Evolutionary conservation across 116 monocot genomes (phyloP).

Genomic region (Iris pallida): DNA sequence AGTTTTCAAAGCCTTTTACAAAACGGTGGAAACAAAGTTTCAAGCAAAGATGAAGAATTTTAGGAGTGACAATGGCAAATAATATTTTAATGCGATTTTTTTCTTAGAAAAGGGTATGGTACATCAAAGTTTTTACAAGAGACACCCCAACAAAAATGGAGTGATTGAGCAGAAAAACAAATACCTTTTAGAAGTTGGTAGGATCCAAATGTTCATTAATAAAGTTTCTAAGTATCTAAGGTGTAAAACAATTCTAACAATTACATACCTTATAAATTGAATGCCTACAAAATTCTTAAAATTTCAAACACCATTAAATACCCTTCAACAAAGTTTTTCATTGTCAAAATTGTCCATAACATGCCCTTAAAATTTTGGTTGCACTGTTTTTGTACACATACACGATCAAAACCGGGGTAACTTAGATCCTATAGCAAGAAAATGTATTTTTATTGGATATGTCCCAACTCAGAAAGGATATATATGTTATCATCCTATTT

Average conservation of each 20-base stretch:
- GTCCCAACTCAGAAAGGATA: no score
- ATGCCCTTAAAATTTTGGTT: no score
- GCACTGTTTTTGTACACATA: no score
- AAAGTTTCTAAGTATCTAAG: background rate
- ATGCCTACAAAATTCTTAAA: no score
- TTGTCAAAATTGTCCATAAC: no score
- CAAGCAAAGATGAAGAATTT: background rate
- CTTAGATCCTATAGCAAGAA: no score
- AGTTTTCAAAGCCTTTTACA: background rate
- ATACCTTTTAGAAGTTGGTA: background rate
- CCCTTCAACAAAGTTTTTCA: no score
- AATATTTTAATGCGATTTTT: background rate
- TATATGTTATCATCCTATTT: no score
- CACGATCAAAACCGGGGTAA: no score
- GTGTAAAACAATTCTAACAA: background rate
- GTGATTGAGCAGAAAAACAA: background rate
- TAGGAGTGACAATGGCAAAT: background rate
- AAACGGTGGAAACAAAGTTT: background rate
- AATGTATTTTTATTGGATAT: no score
- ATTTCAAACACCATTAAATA: no score
- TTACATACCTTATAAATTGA: background rate
- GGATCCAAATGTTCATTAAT: background rate
- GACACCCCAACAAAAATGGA: background rate
- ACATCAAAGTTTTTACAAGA: background rate
- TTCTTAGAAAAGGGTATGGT: background rate